Percentiles rank a stretch among this genome's conserved stretches.
These are phyloP conservation scores for Paracoccidioides brasiliensis DNA, from an alignment of 2,329 filamentous ascomycete species.

Conservation along the genomic window DNA sequence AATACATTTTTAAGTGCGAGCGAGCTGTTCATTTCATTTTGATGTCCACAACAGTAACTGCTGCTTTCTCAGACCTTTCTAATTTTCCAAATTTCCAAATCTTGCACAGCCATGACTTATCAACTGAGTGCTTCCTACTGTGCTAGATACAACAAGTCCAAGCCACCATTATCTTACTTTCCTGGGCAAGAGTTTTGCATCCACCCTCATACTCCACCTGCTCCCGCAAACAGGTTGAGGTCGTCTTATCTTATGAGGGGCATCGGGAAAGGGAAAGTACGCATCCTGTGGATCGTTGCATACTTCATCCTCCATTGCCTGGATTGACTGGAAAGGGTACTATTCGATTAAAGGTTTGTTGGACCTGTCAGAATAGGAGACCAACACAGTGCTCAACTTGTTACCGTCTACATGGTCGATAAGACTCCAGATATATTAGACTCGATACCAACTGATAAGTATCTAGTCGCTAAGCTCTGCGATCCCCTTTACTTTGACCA, in stretches of 20 bases:
- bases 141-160: neutral
- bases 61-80: neutral
- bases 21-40: neutral
- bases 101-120: slow-evolving; percentile 1
- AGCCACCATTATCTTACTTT: neutral
- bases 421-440: neutral
- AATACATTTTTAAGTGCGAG: neutral
- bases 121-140: neutral
- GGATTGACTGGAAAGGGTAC: neutral
- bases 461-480: slow-evolving; percentile 6
- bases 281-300: neutral
- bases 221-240: neutral
- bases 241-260: neutral
- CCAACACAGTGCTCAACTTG: slow-evolving; percentile 4
- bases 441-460: neutral
- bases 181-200: neutral
- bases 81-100: neutral
- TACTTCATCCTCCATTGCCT: neutral
- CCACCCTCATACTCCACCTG: neutral
- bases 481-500: slow-evolving; percentile 5
- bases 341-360: neutral
- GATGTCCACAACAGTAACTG: neutral
- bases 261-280: neutral
- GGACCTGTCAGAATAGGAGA: slow-evolving; percentile 1
- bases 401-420: neutral